A percentile compares a stretch with the other conserved stretches of the same genome.
Conservation (phyloP, 2,329 filamentous ascomycete genomes). For the Didymosphaeria variabile region DNA sequence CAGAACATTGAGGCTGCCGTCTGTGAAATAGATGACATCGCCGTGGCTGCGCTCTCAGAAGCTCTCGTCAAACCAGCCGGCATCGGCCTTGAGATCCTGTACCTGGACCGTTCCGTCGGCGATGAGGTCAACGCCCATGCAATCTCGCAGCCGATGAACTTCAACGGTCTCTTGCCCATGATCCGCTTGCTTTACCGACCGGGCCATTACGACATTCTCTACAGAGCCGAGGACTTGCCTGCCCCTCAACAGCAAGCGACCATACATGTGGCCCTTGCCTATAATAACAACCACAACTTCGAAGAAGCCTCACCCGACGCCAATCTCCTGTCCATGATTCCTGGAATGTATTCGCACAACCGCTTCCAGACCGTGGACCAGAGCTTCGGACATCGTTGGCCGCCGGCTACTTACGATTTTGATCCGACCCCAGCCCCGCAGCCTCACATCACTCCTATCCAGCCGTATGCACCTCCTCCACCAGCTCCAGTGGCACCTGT, state of each 20-base stretch:
- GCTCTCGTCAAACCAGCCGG: constrained; percentile 80
- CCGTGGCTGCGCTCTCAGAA: constrained; percentile 78
- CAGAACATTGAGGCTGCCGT: constrained; percentile 76
- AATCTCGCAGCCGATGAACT: constrained; percentile 62
- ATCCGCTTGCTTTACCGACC: constrained; percentile 74
- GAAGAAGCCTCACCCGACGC: constrained; percentile 48
- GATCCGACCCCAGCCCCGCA: constrained; percentile 42
- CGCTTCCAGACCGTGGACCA: constrained; percentile 27
- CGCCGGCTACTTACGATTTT: constrained; percentile 48
- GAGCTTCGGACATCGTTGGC: constrained; percentile 42
- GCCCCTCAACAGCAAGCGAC: constrained; percentile 37
- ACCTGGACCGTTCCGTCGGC: constrained; percentile 86
- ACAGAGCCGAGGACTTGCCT: constrained; percentile 68
- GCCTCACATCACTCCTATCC: constrained; percentile 43
- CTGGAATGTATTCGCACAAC: constrained; percentile 54
- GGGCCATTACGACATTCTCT: constrained; percentile 94
- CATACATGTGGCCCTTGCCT: constrained; percentile 47
- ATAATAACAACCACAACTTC: constrained; percentile 52
- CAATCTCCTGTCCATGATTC: constrained; percentile 53
- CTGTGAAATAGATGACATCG: constrained; percentile 91
- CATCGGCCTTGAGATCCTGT: constrained; percentile 85
- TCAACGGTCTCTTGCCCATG: constrained; percentile 65
- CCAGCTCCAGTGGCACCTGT: constrained; percentile 40
- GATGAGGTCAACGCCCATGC: constrained; percentile 74
- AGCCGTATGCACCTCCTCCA: constrained; percentile 42